A percentile compares a stretch with the other conserved stretches of the same genome.
Evolutionary conservation across 75 land plant species (phyloP).

Genomic region (Chamaecyparis obtusa): DNA sequence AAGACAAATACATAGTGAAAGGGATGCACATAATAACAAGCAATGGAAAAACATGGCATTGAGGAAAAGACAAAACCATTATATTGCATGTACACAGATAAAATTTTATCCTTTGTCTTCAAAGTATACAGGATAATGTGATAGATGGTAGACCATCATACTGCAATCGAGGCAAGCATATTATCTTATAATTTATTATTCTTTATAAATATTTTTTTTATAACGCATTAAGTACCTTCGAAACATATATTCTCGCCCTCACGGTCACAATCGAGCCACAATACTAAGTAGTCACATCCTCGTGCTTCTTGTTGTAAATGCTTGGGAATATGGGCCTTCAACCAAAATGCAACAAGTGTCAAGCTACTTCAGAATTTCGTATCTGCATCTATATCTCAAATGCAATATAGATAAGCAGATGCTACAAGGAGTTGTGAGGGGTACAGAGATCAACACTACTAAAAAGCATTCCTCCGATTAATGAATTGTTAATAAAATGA

Average conservation of each 20-base stretch:
- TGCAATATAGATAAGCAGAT: background rate
- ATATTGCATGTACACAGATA: background rate
- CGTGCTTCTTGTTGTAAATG: slow-evolving; percentile 93
- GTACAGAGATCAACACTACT: background rate
- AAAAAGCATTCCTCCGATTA: background rate
- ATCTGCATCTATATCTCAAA: background rate
- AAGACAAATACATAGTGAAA: background rate
- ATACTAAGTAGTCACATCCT: slow-evolving; percentile 71
- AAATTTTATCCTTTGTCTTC: background rate
- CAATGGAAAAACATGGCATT: background rate
- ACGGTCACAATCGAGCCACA: slow-evolving; percentile 98
- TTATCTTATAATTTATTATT: background rate
- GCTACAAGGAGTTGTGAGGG: background rate
- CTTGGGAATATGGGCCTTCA: slow-evolving; percentile 81
- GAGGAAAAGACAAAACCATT: background rate
- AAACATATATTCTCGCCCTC: slow-evolving; percentile 99
- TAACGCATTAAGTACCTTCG: slow-evolving; percentile 59
- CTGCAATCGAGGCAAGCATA: background rate
- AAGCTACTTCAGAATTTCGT: background rate
- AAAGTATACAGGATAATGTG: background rate
- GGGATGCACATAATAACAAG: background rate
- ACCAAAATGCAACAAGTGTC: slow-evolving; percentile 8
- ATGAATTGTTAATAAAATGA: background rate
- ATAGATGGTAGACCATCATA: background rate
- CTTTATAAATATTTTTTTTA: background rate